These are phyloP conservation scores for Starmera quercuum DNA, from an alignment of 805 yeast genomes.

Conservation along the genomic window DNA sequence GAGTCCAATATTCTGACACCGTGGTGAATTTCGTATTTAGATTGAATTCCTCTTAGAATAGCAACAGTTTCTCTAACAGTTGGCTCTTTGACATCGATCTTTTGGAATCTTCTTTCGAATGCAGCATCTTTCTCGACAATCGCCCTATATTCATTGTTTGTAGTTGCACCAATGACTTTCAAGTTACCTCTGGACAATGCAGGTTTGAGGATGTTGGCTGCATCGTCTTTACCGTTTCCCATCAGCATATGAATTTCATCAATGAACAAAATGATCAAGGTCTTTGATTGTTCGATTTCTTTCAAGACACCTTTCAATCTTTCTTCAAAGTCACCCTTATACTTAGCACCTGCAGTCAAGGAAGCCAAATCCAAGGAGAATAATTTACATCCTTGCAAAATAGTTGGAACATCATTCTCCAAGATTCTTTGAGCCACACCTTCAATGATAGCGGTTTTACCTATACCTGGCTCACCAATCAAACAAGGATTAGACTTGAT, in stretches of 20 bases:
- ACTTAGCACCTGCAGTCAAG: conserved; percentile 96
- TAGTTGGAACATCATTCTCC: conserved; percentile 90
- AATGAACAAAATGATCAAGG: conserved; percentile 82
- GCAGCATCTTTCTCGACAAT: conserved; percentile 96
- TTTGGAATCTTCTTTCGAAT: conserved; percentile 96
- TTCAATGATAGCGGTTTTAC: conserved; percentile 96
- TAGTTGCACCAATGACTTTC: conserved; percentile 98
- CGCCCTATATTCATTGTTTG: conserved; percentile 89
- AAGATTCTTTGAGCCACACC: conserved; percentile 97
- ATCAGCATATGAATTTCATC: conserved; percentile 99
- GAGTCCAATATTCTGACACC: conserved; percentile 94
- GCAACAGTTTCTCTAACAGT: conserved; percentile 91
- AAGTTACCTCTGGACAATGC: conserved; percentile 94
- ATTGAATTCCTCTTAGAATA: conserved; percentile 91
- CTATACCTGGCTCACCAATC: conserved; percentile 99
- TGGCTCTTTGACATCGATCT: conserved; percentile 93
- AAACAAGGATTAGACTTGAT: conserved; percentile 94
- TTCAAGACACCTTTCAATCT: conserved; percentile 93
- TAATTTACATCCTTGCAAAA: conserved; percentile 71
- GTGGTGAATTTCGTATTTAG: conserved; percentile 92
- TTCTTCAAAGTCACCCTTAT: conserved; percentile 98
- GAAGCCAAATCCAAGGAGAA: conserved; percentile 94
- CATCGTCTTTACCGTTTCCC: conserved; percentile 98
- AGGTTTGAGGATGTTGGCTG: conserved; percentile 94
- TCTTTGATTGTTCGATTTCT: conserved; percentile 84